These are phyloP conservation scores for Agaricus subrufescens DNA, from an alignment of 768 basidiomycete species.

Conservation along the genomic window DNA sequence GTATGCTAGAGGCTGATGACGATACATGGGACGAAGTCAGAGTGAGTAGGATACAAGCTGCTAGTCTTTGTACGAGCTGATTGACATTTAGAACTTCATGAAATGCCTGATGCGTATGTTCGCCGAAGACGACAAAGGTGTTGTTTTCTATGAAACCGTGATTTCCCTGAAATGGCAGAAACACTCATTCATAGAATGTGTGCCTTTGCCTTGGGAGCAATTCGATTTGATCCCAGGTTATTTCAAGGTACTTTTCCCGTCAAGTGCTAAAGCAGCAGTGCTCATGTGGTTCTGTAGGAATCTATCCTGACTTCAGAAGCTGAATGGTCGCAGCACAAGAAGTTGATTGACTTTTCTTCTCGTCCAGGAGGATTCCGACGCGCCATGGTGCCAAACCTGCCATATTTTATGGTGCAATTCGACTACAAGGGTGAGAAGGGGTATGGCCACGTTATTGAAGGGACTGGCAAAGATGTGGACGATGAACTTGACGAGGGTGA, in stretches of 20 bases:
- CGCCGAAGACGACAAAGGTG: slow-evolving; percentile 88
- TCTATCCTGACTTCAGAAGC: slow-evolving; percentile 89
- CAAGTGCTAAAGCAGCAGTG: background rate
- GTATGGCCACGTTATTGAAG: slow-evolving; percentile 98
- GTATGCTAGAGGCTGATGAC: slow-evolving; percentile 90
- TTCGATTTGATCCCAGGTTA: slow-evolving; percentile 89
- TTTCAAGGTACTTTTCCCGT: slow-evolving; percentile 60
- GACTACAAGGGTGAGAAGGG: slow-evolving; percentile 98
- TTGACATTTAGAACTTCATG: slow-evolving; percentile 55
- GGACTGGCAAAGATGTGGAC: slow-evolving; percentile 64
- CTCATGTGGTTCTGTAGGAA: slow-evolving; percentile 50
- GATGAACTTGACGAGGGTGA: slow-evolving; percentile 75
- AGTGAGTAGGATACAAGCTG: slow-evolving; percentile 42
- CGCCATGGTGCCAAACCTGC: slow-evolving; percentile 93
- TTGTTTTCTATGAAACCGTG: slow-evolving; percentile 94
- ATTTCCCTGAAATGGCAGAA: slow-evolving; percentile 80
- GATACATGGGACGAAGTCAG: slow-evolving; percentile 97
- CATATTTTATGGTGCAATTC: slow-evolving; percentile 99
- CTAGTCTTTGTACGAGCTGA: background rate
- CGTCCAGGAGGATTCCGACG: slow-evolving; percentile 92
- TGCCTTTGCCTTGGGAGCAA: slow-evolving; percentile 86
- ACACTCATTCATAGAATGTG: slow-evolving; percentile 91
- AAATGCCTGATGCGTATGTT: slow-evolving; percentile 97
- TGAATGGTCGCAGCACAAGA: slow-evolving; percentile 99
- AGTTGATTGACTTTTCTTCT: slow-evolving; percentile 88